Evolutionary conservation across 2,329 filamentous ascomycete species (phyloP).

Genomic region (Penicillium sp.): DNA sequence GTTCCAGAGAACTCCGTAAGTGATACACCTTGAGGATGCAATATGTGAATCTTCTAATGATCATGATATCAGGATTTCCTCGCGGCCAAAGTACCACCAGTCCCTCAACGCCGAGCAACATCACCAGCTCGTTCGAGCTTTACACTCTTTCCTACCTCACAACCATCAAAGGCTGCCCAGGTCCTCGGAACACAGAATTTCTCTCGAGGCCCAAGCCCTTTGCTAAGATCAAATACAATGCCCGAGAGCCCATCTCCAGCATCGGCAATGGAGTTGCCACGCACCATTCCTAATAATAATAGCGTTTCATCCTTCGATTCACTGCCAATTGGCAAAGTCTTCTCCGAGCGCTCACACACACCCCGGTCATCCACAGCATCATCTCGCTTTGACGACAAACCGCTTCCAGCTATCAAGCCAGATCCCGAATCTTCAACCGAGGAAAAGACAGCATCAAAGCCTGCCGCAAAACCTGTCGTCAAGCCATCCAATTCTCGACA

Average conservation of each 20-base stretch:
- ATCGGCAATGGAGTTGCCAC: conserved; percentile 6
- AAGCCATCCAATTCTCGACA: not conserved
- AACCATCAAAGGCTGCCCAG: conserved; percentile 36
- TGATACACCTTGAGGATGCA: conserved; percentile 1
- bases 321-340: conserved; percentile 11
- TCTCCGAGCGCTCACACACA: conserved; percentile 13
- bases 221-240: conserved; percentile 29
- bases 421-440: conserved; percentile 2
- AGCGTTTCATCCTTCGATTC: conserved; percentile 18
- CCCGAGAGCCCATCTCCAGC: conserved; percentile 24
- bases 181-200: conserved; percentile 36
- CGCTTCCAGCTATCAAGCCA: conserved; percentile 25
- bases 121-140: conserved; percentile 43
- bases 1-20: conserved; percentile 53
- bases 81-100: conserved; percentile 14
- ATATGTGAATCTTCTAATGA: not conserved
- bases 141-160: conserved; percentile 42
- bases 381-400: conserved; percentile 22
- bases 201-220: conserved; percentile 31
- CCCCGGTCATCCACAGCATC: conserved; percentile 17
- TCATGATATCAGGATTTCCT: conserved; percentile 15
- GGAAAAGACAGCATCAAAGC: not conserved
- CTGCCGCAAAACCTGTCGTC: not conserved
- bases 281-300: conserved; percentile 11
- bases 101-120: conserved; percentile 39